Base-by-base conservation (phyloP, 306 rosid species). In the Quillaja saponaria region DNA sequence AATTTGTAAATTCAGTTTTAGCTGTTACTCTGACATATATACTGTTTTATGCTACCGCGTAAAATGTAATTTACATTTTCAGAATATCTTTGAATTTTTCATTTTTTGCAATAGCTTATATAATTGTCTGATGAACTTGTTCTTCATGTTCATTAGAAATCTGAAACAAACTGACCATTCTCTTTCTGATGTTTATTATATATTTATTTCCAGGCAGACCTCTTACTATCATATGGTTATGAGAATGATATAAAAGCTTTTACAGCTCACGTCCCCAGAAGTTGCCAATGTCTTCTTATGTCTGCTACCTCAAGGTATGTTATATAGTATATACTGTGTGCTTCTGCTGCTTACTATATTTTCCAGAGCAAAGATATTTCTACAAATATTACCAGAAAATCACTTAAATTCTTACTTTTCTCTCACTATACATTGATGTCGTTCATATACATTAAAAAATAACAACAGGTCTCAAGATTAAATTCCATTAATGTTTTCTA, bases 201-300 rank as follows among this genome's bases (percentile, higher is more conserved):
- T 34, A 49, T 49, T 67, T 78, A 49, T 52, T 86, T 76, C 50
- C 94, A 89, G 99, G 99, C 99, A 49, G 99, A 92, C 84, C 96
- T 92, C 77, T 76, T 92, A 37, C 68, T 92, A 72, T 92, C 99
- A 58, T 86, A 79, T 41, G 99, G 99, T 39, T 88, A 89, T 51
- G 96, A 92, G 80, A 76, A 80, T 61, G 99, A 92, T 65, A 78
- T 92, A 73, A 88, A 88, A 80, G 82, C 94, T 63, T 71, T 92
- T 58, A 71, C 89, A 53, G 78, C 90, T 70, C 90, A 92, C 20
- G 52, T 87, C 50, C 99, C 96, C 40, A 81, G 90, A 74, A 66
- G 82, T 62, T 92, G 99, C 73, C 99, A 92, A 63, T 92, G 94
- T 64, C 95, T 92, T 81, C 89, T 92, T 15, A 92, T 92, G 98